Evolutionary conservation across 2,329 filamentous ascomycete genomes (phyloP).

Genomic region (Fusarium proliferatum): DNA sequence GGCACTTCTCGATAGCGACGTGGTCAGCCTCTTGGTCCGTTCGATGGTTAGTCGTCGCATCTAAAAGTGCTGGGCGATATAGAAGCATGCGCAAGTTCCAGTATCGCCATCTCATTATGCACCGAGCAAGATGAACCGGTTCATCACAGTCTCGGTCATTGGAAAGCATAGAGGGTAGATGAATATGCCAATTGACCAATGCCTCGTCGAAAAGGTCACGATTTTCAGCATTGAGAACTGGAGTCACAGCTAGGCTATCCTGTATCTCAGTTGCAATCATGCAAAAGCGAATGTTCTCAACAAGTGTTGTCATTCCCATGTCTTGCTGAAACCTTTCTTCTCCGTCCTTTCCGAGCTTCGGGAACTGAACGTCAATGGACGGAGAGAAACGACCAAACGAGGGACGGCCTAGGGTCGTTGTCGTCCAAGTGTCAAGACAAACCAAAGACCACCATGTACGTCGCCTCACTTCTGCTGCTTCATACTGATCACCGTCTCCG

Average conservation of each 20-base stretch:
- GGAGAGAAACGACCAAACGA: slow-evolving; percentile 8
- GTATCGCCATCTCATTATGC: slow-evolving; percentile 8
- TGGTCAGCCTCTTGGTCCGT: neutral
- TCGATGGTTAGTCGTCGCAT: neutral
- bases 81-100: slow-evolving; percentile 15
- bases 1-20: neutral
- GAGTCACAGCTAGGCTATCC: neutral
- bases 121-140: neutral
- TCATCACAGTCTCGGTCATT: neutral
- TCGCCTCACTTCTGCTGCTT: neutral
- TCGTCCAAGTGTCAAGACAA: neutral
- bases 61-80: neutral
- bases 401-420: neutral
- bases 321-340: neutral
- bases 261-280: slow-evolving; percentile 11
- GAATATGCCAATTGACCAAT: neutral
- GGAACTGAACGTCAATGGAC: slow-evolving; percentile 1
- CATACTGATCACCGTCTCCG: neutral
- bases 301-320: neutral
- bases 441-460: slow-evolving; percentile 9
- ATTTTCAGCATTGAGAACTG: neutral
- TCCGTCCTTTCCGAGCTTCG: neutral
- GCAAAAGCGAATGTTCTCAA: slow-evolving; percentile 7
- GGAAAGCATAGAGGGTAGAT: neutral
- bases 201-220: neutral